These are phyloP conservation scores for Neoboletus brunneissimus DNA, from an alignment of 768 basidiomycete species.

Conservation along the genomic window DNA sequence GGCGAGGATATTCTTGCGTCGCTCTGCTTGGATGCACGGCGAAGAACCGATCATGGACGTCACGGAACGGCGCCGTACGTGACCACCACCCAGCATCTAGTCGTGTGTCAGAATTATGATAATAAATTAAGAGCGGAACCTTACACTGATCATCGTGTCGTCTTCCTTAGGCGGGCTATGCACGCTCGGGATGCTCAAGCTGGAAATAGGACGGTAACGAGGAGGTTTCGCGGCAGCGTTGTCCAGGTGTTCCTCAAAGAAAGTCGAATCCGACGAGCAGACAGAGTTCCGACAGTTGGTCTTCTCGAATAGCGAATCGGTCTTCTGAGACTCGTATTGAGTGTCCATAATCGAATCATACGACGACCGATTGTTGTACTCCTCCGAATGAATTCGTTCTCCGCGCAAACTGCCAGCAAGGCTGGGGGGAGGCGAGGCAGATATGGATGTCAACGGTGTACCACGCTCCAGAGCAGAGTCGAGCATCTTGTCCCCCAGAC, in stretches of 20 bases:
- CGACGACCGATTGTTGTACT: constrained; percentile 37
- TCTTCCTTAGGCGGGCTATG: constrained; percentile 62
- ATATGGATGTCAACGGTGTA: constrained; percentile 58
- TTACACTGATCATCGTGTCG: constrained; percentile 79
- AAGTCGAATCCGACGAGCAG: constrained; percentile 56
- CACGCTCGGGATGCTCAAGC: constrained; percentile 48
- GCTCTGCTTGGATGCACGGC: constrained; percentile 64
- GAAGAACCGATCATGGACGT: constrained; percentile 67
- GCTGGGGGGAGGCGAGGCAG: constrained; percentile 60
- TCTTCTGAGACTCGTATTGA: constrained; percentile 37
- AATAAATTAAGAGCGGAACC: constrained; percentile 19
- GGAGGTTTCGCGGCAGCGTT: constrained; percentile 39
- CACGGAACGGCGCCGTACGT: constrained; percentile 65
- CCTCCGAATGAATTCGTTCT: constrained; percentile 9
- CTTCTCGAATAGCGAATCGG: constrained; percentile 63
- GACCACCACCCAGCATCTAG: constrained; percentile 80
- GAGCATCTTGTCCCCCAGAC: constrained; percentile 87
- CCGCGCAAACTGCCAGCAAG: constrained; percentile 18
- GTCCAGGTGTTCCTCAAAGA: constrained; percentile 46
- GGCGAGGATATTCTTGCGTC: constrained; percentile 48
- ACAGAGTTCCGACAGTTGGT: constrained; percentile 50
- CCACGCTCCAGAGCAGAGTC: constrained; percentile 52
- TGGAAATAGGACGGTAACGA: constrained; percentile 64
- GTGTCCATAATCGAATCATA: constrained; percentile 70
- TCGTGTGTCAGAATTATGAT: neutral